phyloP scores from a whole-genome alignment of 2,329 filamentous ascomycete genomes.

The Nothopassalora personata region DNA sequence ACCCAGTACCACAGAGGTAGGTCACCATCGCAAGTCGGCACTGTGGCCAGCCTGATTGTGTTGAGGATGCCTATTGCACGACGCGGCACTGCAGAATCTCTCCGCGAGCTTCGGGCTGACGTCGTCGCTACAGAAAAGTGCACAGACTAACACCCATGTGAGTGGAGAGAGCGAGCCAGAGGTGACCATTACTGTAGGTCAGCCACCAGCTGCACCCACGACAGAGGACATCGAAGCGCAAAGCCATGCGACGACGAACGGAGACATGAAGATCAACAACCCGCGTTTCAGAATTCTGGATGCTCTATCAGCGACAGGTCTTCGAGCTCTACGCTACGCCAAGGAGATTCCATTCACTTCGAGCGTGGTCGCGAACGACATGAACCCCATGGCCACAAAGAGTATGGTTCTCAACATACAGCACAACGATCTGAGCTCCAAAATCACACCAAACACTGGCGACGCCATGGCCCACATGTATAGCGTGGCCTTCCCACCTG shows the following conservation, averaged over 20 bases:
- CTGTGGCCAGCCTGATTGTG: too few species aligned
- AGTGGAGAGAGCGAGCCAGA: background rate
- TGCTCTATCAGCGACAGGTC: conserved; percentile 86
- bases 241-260: background rate
- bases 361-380: conserved; percentile 68
- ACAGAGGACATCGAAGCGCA: background rate
- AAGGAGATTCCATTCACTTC: conserved; percentile 66
- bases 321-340: conserved; percentile 85
- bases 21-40: too few species aligned
- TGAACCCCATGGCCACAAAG: conserved; percentile 50
- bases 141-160: background rate
- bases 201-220: background rate
- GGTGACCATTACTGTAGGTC: background rate
- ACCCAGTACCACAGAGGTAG: background rate
- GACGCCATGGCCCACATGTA: conserved; percentile 95
- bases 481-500: conserved; percentile 37
- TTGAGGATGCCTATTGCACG: too few species aligned
- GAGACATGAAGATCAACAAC: conserved; percentile 10
- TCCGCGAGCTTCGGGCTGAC: too few species aligned
- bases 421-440: conserved; percentile 70
- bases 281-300: conserved; percentile 78
- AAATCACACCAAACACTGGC: conserved; percentile 67
- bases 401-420: conserved; percentile 79
- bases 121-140: background rate
- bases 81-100: background rate